Evolutionary conservation across 495 filamentous ascomycete species (phyloP), one percentile per base, ranked within the genome.

Genomic region (Penicillium taxi): DNA sequence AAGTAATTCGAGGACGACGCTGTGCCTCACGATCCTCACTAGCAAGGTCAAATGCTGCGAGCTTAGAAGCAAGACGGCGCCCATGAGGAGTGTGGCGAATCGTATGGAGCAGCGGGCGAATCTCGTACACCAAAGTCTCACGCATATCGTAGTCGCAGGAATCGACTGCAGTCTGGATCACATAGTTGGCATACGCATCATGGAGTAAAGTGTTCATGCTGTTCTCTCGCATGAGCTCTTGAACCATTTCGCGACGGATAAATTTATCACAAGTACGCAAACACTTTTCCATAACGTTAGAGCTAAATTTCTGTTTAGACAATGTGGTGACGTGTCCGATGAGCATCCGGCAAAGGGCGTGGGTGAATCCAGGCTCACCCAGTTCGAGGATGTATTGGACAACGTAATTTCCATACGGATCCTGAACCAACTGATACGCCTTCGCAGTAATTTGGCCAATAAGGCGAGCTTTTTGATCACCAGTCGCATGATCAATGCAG

Each of bases 231-330:
- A 93, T 66, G 48, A 96, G 79, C 69, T 96, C 90, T 12, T 82
- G 74, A 37, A 94, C 81, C 63, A 98, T 76, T 44, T 80, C 71
- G 47, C 85, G 82, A 48, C 82, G 86, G 26, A 82, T 78, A 3
- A 63, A 58, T 4, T 69, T 52, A 26, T 80, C 74, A 1, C 86
- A 78, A 52, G 82, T 88, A 18, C 90, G 86, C 30, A 98, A 75
- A 55, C 89, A 94, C 62, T 96, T 96, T 65, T 98, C 91, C 39
- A 98, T 86, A 32, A 98, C 91, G 51, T 98, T 98, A 37, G 90
- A 96, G 68, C 88, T 95, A 67, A 98, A 98, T 62, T 98, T 98
- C 61, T 96, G 93, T 63, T 86, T 91, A 3, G 93, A 94, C 8
- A 96, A 68, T 30, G 70, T 61, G 19, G 75, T 61, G 47, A 96